Evolutionary conservation across 306 rosid genomes (phyloP), one percentile per base, ranked within the genome.

Genomic region (Albizia julibrissin): DNA sequence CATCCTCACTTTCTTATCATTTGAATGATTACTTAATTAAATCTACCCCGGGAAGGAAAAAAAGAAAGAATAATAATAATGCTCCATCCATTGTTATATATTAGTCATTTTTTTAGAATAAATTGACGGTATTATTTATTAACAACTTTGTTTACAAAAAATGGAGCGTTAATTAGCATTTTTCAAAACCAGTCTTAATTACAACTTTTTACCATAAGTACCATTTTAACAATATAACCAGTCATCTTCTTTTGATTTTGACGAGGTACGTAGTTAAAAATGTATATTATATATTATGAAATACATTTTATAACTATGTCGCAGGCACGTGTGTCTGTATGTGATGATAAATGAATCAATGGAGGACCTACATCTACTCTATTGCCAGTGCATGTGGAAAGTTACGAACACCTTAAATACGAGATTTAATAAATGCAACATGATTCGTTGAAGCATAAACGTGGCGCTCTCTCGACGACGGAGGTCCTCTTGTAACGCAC

Each of bases 381-480:
- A 54, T 54, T 6, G 27, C 26, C 27, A n/a, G 8, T 19, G 11
- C 62, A 56, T 56, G 62, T 56, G 27, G 26, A 54, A 8, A 4
- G 62, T 54, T 56, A 8, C 13, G 0, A n/a, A 59, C 50, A 58
- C 31, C 78, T 58, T 67, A 44, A 79, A 31, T 34, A 74, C 62
- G 69, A 46, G 62, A 79, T 16, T 67, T 67, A 34, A 68, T 56
- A 5, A 3, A 29, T 42, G 56, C 15, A 1, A 47, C 16, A 9
- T 59, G 54, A 58, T 58, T 8, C 3, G 40, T 10, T 26, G 69
- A 81, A 81, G 40, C 50, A 8, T 15, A 65, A 43, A 85, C 61
- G 85, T 81, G 85, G 87, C 82, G 44, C 37, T 8, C 42, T 81
- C 82, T 76, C 29, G 5, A 40, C 29, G 5, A 40, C 27, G 13